A percentile compares a stretch with the other conserved stretches of the same genome.
Conservation (phyloP, 495 filamentous ascomycete genomes). For the Penicillium taxi region DNA sequence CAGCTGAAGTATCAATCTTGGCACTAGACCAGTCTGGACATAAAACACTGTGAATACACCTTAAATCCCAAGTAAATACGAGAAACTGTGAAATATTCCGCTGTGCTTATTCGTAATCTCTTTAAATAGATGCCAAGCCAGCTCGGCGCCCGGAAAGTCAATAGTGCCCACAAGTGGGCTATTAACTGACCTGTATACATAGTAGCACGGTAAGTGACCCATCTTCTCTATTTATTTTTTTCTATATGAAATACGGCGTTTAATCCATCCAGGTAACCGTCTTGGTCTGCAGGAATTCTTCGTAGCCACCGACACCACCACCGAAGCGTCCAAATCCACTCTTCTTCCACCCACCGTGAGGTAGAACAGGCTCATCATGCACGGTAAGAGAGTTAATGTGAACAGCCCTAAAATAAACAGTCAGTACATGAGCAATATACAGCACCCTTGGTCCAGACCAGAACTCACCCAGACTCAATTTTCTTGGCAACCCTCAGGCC, state of each 20-base stretch:
- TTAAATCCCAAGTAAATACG: too few species aligned
- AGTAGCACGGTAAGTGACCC: too few species aligned
- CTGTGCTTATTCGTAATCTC: too few species aligned
- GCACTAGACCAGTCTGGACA: too few species aligned
- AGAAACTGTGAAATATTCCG: too few species aligned
- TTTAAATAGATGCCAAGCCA: slow-evolving; percentile 9
- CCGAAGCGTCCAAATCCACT: slow-evolving; percentile 74
- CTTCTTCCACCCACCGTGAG: slow-evolving; percentile 80
- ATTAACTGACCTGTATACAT: too few species aligned
- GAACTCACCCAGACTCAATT: slow-evolving; percentile 42
- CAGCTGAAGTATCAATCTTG: too few species aligned
- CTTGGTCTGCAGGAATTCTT: slow-evolving; percentile 82
- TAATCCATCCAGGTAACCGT: slow-evolving; percentile 61
- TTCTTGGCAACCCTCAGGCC: slow-evolving; percentile 40
- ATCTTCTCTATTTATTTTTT: background rate
- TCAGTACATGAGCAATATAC: background rate
- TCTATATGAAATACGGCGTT: background rate
- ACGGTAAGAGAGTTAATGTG: slow-evolving; percentile 84
- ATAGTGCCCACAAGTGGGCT: too few species aligned
- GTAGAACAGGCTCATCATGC: slow-evolving; percentile 71
- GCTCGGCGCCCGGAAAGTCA: slow-evolving; percentile 4
- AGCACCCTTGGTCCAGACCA: background rate
- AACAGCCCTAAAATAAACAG: slow-evolving; percentile 45
- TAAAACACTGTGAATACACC: too few species aligned
- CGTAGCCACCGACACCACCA: slow-evolving; percentile 43